Evolutionary conservation across 2,329 filamentous ascomycete species (phyloP), one percentile per base, ranked within the genome.

Genomic region (Karstenula rhodostoma): DNA sequence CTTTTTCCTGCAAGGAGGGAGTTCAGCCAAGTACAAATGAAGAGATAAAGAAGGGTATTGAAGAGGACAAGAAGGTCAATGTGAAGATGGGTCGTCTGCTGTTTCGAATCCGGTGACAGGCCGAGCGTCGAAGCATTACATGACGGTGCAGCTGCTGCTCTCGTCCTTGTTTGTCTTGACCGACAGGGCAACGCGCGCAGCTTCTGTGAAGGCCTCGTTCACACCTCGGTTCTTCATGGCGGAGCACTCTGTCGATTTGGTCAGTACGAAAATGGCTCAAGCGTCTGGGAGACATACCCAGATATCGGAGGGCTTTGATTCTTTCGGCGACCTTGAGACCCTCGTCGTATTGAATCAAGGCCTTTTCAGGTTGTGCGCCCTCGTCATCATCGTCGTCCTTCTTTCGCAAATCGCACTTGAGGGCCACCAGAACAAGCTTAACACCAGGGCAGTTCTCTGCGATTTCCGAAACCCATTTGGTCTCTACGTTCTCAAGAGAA

Each of bases 161-260:
- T 81, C 81, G 70, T 84, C 81, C 68, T 81, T 83, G 64, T 76
- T 77, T 56, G 78, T 81, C 77, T 85, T 84, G 67, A 84, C 82
- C 59, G 80, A 78, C 32, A 99, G 84, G 15, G 95, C 95, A 37
- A 99, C 95, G 73, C 96, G 90, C 25, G 95, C 94, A 43, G 95
- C 95, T 83, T 99, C 95, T 43, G 95, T 98, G 75, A 99, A 99
- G 46, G 95, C 95, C 80, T 99, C 95, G 80, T 98, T 97, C 74
- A 99, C 96, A 62, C 95, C 95, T 53, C 95, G 88, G 80, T 99
- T 99, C 81, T 94, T 90, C 89, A 98, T 98, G 59, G 95, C 95
- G 40, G 95, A 98, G 84, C 95, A 99, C 84, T 99, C 95, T 90
- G n/a, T 12, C 7, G 7, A 2, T 35, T 23, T 33, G 19, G 50